Base-by-base conservation (phyloP, 2,329 filamentous ascomycete genomes). In the Pseudogymnoascus destructans region DNA sequence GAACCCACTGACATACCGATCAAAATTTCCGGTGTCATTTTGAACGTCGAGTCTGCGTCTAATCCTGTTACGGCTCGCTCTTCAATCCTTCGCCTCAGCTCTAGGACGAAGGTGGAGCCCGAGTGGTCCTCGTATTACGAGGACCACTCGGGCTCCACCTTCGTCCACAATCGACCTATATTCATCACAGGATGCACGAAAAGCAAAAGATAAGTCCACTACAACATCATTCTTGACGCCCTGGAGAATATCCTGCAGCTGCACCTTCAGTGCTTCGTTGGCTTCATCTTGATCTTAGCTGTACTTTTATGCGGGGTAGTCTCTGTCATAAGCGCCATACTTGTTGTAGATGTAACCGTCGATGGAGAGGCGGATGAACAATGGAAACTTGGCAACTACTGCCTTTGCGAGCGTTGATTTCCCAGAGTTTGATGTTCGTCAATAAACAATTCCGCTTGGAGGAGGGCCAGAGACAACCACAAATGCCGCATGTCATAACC, bases 291-390 rank as follows among this genome's bases (percentile, higher is more conserved):
- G 42, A n/a, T 52, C 27, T 17, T 30, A 8, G 42, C 42, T 52
- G 8, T 52, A 52, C 13, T 52, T 52, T 8, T 23, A 52, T 11
- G 8, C 1, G 8, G 42, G 42, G 5, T 52, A 52, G 23, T 52
- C 42, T 27, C 23, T 52, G 8, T 52, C 42, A 11, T 27, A 52
- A 23, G 23, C 42, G 23, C 42, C 23, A 3, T 52, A 30, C 42
- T 52, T 52, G n/a, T 52, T 23, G 8, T 52, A 52, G 8, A 52
- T 52, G 23, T 52, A 52, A 52, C 23, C 42, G 42, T 52, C 42
- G 42, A 52, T 52, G n/a, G 42, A 52, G 42, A 52, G 42, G 42
- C 42, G 42, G 23, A 52, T 52, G 42, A 52, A 52, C 3, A 23
- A 27, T 52, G 42, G 42, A 52, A 27, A 52, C n/a, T 30, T 52